Evolutionary conservation across 2,329 filamentous ascomycete species (phyloP), one percentile per base, ranked within the genome.

Genomic region (Phialophora macrospora): DNA sequence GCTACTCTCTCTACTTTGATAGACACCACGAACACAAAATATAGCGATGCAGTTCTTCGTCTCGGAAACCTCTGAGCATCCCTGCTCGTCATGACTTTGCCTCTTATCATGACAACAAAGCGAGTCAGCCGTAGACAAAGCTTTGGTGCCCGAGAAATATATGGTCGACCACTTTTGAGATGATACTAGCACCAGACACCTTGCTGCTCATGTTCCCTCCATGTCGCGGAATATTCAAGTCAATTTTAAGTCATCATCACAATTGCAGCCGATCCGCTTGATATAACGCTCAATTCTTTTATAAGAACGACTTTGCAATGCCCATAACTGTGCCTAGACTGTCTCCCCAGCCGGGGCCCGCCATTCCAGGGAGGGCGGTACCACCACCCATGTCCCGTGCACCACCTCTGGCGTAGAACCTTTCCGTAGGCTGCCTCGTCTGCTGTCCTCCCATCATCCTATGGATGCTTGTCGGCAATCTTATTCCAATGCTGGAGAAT

Each of bases 401-500:
- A 28, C 79, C 77, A 52, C 72, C 68, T 61, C 77, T 70, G 61
- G 76, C 71, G 63, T 74, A 72, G 38, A 67, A 68, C 62, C 71
- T 46, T 68, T 71, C 60, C 66, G 72, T 66, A 57, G 74, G 71
- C 52, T 72, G 73, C 34, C 75, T 75, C 48, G 51, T 60, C 72
- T 73, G 62, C 58, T 77, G 64, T 4, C 80, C 79, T 64, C 74
- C 73, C 74, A 71, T n/a, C 71, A 75, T 55, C 5, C 78, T 77
- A 68, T 78, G 75, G 65, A 93, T 75, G 12, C 82, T 78, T 4
- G 83, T 82, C 0, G 93, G 93, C 69, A 97, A 78, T 68, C 89
- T 84, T 67, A 98, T 82, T 24, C 93, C 93, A 77, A 97, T 90
- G 75, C 88, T 87, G 44, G 87, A 86, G 54, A 97, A 84, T 52